A percentile compares a stretch with the other conserved stretches of the same genome.
phyloP scores from a whole-genome alignment of 2,329 filamentous ascomycete genomes.

The Ambrosiella cleistominuta region DNA sequence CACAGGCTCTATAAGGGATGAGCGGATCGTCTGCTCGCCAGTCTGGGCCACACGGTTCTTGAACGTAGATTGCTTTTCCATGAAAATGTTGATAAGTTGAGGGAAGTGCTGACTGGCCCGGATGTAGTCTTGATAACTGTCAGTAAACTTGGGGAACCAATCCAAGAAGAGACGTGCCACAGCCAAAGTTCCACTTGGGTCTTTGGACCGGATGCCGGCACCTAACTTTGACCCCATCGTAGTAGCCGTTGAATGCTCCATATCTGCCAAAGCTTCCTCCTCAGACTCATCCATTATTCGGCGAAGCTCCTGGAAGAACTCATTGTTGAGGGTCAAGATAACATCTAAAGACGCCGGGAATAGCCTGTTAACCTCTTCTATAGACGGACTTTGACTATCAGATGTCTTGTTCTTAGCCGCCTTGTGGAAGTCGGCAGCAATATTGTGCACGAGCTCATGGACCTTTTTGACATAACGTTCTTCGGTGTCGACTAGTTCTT shows the following conservation, averaged over 20 bases:
- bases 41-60: conserved; percentile 62
- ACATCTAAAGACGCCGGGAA: conserved; percentile 68
- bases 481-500: conserved; percentile 81
- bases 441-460: conserved; percentile 61
- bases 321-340: conserved; percentile 67
- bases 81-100: conserved; percentile 58
- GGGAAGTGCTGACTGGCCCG: conserved; percentile 76
- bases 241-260: conserved; percentile 38
- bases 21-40: conserved; percentile 80
- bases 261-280: conserved; percentile 58
- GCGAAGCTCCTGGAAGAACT: conserved; percentile 61
- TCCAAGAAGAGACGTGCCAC: conserved; percentile 70
- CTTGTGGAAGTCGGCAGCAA: conserved; percentile 63
- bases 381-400: conserved; percentile 52
- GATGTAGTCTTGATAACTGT: conserved; percentile 88
- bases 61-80: conserved; percentile 69
- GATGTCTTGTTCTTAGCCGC: conserved; percentile 41
- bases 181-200: conserved; percentile 59
- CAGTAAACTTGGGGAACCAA: conserved; percentile 84
- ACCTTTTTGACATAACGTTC: conserved; percentile 85
- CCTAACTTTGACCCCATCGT: conserved; percentile 27
- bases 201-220: conserved; percentile 34
- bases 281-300: conserved; percentile 69
- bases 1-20: conserved; percentile 86
- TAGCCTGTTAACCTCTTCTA: conserved; percentile 53